phyloP scores from a whole-genome alignment of 176 grass and related monocot genomes.

The Triticum turgidum region DNA sequence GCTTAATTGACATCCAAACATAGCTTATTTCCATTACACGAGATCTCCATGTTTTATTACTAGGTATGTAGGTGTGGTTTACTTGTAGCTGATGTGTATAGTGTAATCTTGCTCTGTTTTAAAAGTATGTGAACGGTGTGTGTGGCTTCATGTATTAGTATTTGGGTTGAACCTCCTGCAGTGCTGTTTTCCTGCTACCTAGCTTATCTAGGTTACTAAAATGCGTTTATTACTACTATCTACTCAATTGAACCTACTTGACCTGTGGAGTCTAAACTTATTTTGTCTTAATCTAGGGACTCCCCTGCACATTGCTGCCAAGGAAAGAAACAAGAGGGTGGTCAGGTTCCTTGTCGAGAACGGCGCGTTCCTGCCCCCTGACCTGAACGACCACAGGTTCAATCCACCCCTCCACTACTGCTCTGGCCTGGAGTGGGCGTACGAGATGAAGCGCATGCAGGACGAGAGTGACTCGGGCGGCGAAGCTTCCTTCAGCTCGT shows the following conservation, averaged over 20 bases:
- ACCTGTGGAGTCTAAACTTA: background rate
- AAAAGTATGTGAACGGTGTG: background rate
- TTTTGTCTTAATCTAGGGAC: constrained; percentile 64
- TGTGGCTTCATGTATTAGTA: background rate
- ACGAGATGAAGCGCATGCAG: constrained; percentile 82
- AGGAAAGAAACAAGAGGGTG: constrained; percentile 86
- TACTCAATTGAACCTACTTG: background rate
- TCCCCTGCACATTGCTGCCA: constrained; percentile 88
- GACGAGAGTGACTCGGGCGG: constrained; percentile 34
- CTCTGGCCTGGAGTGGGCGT: constrained; percentile 93
- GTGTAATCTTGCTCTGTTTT: background rate
- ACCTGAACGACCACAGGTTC: constrained; percentile 91
- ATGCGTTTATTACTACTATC: background rate
- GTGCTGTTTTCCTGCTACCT: background rate
- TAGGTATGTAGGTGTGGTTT: background rate
- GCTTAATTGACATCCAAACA: background rate
- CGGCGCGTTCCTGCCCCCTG: constrained; percentile 87
- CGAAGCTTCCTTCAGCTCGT: constrained; percentile 48
- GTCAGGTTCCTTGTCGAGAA: constrained; percentile 91
- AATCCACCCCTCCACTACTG: constrained; percentile 98
- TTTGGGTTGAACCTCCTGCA: background rate
- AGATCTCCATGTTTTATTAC: too few relatives aligned
- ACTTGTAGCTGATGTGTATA: background rate
- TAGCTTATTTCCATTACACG: background rate
- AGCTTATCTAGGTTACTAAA: background rate